phyloP scores from a whole-genome alignment of 805 yeast genomes.

The Nakazawaea pomicola region DNA sequence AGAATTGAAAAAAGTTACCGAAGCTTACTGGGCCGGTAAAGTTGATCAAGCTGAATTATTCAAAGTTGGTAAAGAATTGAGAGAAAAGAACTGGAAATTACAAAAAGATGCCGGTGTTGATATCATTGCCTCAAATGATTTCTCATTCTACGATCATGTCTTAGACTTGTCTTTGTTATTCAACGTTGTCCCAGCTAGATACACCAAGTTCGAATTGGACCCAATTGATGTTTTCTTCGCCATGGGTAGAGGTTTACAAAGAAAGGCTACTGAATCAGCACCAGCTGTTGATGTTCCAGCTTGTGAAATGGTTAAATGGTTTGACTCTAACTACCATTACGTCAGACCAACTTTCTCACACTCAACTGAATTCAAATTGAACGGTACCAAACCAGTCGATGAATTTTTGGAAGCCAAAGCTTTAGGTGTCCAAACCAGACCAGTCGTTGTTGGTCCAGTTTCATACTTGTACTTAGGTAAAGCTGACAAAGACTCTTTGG shows the following conservation, averaged over 20 bases:
- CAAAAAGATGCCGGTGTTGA: constrained; percentile 98
- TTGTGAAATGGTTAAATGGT: constrained; percentile 99
- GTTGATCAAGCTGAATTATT: constrained; percentile 79
- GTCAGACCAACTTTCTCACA: constrained; percentile 98
- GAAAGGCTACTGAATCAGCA: constrained; percentile 81
- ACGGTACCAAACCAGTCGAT: constrained; percentile 93
- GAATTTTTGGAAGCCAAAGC: constrained; percentile 98
- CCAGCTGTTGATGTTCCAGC: constrained; percentile 98
- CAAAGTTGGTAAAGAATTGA: constrained; percentile 90
- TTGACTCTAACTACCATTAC: constrained; percentile 98
- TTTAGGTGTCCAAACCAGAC: constrained; percentile 95
- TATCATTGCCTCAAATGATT: constrained; percentile 94
- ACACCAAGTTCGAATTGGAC: constrained; percentile 84
- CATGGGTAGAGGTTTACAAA: constrained; percentile 99
- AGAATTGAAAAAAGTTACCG: constrained; percentile 98
- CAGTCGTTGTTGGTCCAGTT: constrained; percentile 94
- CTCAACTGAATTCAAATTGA: constrained; percentile 92
- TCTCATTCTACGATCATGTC: constrained; percentile 97
- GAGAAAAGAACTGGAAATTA: constrained; percentile 96
- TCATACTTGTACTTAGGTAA: constrained; percentile 94
- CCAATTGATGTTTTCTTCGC: constrained; percentile 93
- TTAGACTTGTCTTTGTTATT: constrained; percentile 87
- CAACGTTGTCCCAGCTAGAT: constrained; percentile 96
- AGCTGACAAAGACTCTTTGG: constrained; percentile 96
- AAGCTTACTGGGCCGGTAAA: constrained; percentile 98